phyloP scores from a whole-genome alignment of 164 flowering plant genomes.

The Magnolia kwangsiensis region DNA sequence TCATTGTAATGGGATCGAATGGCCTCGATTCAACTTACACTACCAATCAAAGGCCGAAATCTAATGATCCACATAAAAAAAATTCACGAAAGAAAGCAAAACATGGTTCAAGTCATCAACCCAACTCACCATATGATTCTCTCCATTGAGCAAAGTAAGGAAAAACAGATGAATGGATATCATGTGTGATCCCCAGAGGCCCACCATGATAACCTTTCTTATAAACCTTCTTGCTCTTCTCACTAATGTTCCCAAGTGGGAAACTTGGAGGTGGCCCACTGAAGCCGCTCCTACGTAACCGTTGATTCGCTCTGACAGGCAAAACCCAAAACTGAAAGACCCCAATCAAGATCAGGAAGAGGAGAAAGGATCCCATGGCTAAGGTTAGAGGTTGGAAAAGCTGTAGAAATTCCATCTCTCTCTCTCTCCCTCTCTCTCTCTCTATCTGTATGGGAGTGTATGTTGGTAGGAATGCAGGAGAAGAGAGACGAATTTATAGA shows the following conservation, averaged over 20 bases:
- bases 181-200: conserved; percentile 34
- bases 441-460: not conserved
- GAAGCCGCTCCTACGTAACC: conserved; percentile 55
- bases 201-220: not conserved
- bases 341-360: conserved; percentile 18
- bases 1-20: not conserved
- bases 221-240: conserved; percentile 44
- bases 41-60: too few species aligned
- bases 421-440: not conserved
- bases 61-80: not conserved
- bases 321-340: conserved; percentile 40
- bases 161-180: conserved; percentile 64
- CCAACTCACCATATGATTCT: conserved; percentile 47
- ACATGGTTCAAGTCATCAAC: not conserved
- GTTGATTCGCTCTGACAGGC: conserved; percentile 34
- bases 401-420: conserved; percentile 18
- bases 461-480: not conserved
- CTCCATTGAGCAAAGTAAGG: conserved; percentile 79
- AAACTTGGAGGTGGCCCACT: conserved; percentile 78
- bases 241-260: conserved; percentile 67
- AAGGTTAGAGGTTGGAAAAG: conserved; percentile 10
- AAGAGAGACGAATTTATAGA: not conserved
- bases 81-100: not conserved
- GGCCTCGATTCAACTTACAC: too few species aligned
- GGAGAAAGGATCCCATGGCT: conserved; percentile 15